phyloP scores from a whole-genome alignment of 352 stramenopile genomes.

The Phytopythium delawarense region DNA sequence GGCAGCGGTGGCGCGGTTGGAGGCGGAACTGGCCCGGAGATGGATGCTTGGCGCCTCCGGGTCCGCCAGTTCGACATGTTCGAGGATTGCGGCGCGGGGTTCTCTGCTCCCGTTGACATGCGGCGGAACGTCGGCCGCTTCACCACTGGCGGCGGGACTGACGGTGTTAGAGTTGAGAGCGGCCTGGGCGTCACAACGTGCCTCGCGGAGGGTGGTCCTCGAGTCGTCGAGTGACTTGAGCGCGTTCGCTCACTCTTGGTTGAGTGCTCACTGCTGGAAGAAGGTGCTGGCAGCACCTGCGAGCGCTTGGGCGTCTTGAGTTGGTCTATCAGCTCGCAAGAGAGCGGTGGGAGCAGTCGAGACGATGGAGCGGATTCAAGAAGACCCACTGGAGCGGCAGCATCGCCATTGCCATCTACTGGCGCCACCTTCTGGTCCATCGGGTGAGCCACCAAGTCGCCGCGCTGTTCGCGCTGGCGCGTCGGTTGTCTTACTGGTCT shows the following conservation, averaged over 20 bases:
- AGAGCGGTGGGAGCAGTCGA: neutral
- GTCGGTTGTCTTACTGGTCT: neutral
- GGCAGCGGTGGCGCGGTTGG: neutral
- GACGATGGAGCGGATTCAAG: neutral
- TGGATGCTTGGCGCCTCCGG: neutral
- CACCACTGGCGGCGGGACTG: neutral
- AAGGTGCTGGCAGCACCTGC: neutral
- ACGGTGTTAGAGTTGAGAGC: neutral
- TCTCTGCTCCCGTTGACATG: neutral
- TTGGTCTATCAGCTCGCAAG: neutral
- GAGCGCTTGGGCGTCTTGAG: neutral
- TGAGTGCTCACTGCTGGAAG: neutral
- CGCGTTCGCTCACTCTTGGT: neutral
- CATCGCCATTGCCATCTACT: neutral
- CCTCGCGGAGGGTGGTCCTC: neutral
- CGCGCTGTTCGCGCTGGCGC: neutral
- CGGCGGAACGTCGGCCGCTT: neutral
- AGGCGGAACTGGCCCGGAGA: neutral
- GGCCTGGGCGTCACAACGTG: neutral
- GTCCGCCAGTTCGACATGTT: neutral
- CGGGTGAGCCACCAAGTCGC: neutral
- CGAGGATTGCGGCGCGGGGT: neutral
- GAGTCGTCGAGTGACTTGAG: neutral
- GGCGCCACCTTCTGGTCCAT: conserved; percentile 8
- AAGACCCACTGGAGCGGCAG: neutral